A percentile compares a stretch with the other conserved stretches of the same genome.
These are phyloP conservation scores for Candida maris DNA, from an alignment of 805 yeast genomes.

Conservation along the genomic window DNA sequence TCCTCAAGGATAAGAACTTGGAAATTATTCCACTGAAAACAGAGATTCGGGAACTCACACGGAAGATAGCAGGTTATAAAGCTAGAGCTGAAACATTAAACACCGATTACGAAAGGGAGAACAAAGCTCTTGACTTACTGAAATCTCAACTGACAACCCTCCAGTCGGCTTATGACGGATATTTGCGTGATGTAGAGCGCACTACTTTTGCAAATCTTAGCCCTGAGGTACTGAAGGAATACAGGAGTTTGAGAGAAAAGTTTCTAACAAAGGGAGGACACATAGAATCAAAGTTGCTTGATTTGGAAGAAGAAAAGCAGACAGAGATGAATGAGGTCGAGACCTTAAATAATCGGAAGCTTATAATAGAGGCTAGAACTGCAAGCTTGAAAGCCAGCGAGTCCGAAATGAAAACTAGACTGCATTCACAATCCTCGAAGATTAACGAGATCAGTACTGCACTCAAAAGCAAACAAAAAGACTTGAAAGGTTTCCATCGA, in stretches of 20 bases:
- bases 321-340: slow-evolving; percentile 31
- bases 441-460: slow-evolving; percentile 31
- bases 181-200: slow-evolving; percentile 13
- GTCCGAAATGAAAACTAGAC: slow-evolving; percentile 26
- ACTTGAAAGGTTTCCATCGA: slow-evolving; percentile 29
- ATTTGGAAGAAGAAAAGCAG: slow-evolving; percentile 41
- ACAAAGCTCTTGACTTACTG: slow-evolving; percentile 37
- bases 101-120: slow-evolving; percentile 53
- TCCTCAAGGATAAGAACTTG: slow-evolving; percentile 43
- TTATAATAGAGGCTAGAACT: slow-evolving; percentile 34
- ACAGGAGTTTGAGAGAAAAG: slow-evolving; percentile 52
- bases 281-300: slow-evolving; percentile 48
- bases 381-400: slow-evolving; percentile 33
- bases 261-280: slow-evolving; percentile 57
- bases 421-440: slow-evolving; percentile 25
- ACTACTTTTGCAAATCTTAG: slow-evolving; percentile 31
- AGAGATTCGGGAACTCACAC: slow-evolving; percentile 44
- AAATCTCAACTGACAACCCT: slow-evolving; percentile 43
- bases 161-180: slow-evolving; percentile 21
- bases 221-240: slow-evolving; percentile 51
- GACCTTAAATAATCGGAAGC: slow-evolving; percentile 34
- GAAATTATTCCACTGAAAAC: slow-evolving; percentile 61
- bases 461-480: slow-evolving; percentile 26
- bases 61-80: slow-evolving; percentile 44
- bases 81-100: slow-evolving; percentile 47